These are phyloP conservation scores for Populus hybrid DNA, from an alignment of 441 rosid species.

Conservation along the genomic window DNA sequence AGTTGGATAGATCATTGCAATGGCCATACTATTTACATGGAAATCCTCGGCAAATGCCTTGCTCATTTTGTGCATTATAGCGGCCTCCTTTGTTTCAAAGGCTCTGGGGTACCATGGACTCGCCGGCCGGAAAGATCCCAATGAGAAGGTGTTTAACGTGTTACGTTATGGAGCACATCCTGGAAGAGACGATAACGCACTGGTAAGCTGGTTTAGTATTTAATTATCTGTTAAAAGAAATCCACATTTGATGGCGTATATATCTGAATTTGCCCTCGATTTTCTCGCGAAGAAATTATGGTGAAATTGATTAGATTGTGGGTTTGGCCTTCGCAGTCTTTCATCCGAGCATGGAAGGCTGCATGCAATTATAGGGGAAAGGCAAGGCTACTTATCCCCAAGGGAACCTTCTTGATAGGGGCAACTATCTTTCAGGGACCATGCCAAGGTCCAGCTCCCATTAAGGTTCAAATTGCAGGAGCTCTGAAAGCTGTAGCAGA, in stretches of 20 bases:
- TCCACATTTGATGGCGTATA: not conserved
- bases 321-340: not conserved
- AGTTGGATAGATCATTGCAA: not conserved
- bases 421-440: slow-evolving; percentile 45
- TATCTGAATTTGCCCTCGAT: too few relatives aligned
- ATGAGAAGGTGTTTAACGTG: not conserved
- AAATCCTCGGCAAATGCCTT: not conserved
- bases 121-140: not conserved
- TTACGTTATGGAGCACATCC: not conserved
- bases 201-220: not conserved
- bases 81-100: not conserved
- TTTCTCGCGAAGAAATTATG: not conserved
- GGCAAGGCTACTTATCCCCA: slow-evolving; percentile 38
- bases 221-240: not conserved
- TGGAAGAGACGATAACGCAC: not conserved
- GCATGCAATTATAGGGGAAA: slow-evolving; percentile 37
- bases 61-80: not conserved
- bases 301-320: not conserved
- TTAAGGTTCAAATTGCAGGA: slow-evolving; percentile 34
- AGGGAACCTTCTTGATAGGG: slow-evolving; percentile 37
- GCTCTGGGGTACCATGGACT: not conserved
- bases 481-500: slow-evolving; percentile 34
- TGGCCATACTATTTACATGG: not conserved
- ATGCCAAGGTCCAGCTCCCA: slow-evolving; percentile 31
- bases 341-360: slow-evolving; percentile 41